Base-by-base conservation (phyloP, 2,329 filamentous ascomycete genomes). In the Fusarium temperatum region DNA sequence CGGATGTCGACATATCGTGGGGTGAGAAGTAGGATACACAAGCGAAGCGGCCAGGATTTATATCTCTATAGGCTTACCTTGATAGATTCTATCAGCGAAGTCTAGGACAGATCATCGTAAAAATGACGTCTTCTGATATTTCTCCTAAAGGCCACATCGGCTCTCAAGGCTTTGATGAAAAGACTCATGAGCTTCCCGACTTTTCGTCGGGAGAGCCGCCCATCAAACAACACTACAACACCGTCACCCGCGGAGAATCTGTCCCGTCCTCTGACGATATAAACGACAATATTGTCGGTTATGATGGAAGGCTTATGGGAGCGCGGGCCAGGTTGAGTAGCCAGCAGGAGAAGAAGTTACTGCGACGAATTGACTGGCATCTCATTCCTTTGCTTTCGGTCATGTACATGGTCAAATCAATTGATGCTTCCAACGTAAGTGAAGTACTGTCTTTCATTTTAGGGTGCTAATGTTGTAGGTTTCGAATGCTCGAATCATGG, bases 391-490 rank as follows among this genome's bases (percentile, higher is more conserved):
- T 55, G 24, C 51, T 55, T 41, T 55, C 51, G 26, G 32, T 55
- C 2, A 55, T 55, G 51, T 55, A 55, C 2, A 55, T 55, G 51
- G 51, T 55, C 20, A 55, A 55, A 3, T 55, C 51, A 0, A 55
- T 55, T 14, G 51, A 55, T 18, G 51, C 51, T 14, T 28, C 51
- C 2, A 55, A 55, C 2, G 51, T 55, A 8, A 26, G 50, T 48
- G 6, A 0, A 12, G 4, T 15, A 0, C 14, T 7, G 1, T 13
- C 6, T 8, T 10, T 14, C 3, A 0, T 3, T 11, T 0, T 20
- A 2, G 1, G 4, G 12, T 9, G 2, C 18, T 54, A 3, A 39
- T 10, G 20, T 17, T 4, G 20, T 28, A 55, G 51, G 51, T 55
- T 1, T 55, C 51, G 15, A 55, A 55, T 55, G 51, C 51, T n/a